Base-by-base conservation (phyloP, 768 basidiomycete species). In the Sarcomyxa edulis region DNA sequence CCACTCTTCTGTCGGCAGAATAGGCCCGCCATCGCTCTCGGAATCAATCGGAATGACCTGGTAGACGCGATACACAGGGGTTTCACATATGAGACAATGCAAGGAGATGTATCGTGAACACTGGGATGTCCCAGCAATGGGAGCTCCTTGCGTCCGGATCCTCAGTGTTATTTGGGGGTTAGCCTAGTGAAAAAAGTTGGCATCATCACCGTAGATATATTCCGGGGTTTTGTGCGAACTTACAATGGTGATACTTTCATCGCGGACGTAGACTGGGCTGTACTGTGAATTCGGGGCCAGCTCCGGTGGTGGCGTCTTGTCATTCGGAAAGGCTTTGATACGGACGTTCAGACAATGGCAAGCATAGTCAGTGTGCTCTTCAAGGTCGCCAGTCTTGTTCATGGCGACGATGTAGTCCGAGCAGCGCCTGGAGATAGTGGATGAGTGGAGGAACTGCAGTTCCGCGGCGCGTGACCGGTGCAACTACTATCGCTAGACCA, bases 301-400 rank as follows among this genome's bases (percentile, higher is more conserved):
- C 37, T 61, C 57, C 40, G 66, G 58, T 29, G 60, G 54, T 21
- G 51, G 42, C 15, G 55, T 42, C 9, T 63, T 52, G 9, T 65
- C 48, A 4, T 42, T 47, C 26, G 59, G 61, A 19, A 57, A 57
- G 7, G 67, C 54, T 30, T 56, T 61, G 44, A 86, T 71, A 45
- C 72, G 75, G 32, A 88, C 68, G 52, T 88, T 88, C 42, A 88
- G 73, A 49, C 85, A 88, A 53, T 63, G 71, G 58, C 85, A 88
- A 39, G 84, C 68, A 60, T 70, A 76, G 3, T 39, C 45, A 37
- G 10, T 43, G 35, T 24, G 15, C 35, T 3, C 8, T 4, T 23
- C 7, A 26, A 14, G 14, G 35, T 35, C 26, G 15, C 21, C 6
- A n/a, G n/a, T n/a, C n/a, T n/a, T n/a, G 36, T 21, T 10, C 36